A percentile compares a stretch with the other conserved stretches of the same genome.
Conservation (phyloP, 306 rosid species). For the Dryas alaskensis region DNA sequence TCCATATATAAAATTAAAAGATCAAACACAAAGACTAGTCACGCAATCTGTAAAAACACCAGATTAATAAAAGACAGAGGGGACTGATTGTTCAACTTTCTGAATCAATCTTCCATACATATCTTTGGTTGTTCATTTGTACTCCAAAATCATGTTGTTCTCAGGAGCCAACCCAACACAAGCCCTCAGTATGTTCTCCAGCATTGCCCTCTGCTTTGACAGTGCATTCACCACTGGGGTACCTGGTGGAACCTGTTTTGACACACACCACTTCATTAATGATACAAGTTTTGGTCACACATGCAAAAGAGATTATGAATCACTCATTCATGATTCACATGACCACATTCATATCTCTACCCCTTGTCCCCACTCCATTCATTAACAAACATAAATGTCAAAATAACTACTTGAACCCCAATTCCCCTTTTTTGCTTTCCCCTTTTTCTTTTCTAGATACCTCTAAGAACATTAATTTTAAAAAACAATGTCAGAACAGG, state of each 20-base stretch:
- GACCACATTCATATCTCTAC: not conserved
- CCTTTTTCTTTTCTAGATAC: not conserved
- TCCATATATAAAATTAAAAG: not conserved
- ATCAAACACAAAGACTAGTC: slow-evolving; percentile 18
- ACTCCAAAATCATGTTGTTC: slow-evolving; percentile 97
- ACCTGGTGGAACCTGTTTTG: slow-evolving; percentile 87
- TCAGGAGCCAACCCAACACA: slow-evolving; percentile 98
- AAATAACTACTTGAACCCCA: not conserved
- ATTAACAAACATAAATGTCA: not conserved
- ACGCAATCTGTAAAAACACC: slow-evolving; percentile 34
- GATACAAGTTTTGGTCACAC: not conserved
- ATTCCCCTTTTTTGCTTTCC: not conserved
- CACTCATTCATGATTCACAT: not conserved
- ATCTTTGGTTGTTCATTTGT: slow-evolving; percentile 61
- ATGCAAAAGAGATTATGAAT: not conserved
- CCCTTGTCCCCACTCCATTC: not conserved
- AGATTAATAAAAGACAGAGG: slow-evolving; percentile 2
- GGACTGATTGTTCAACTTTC: slow-evolving; percentile 8
- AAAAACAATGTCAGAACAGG: not conserved
- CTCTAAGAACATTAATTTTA: not conserved
- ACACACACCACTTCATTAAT: not conserved
- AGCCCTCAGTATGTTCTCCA: slow-evolving; percentile 93
- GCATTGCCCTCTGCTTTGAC: slow-evolving; percentile 97
- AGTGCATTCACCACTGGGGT: slow-evolving; percentile 98
- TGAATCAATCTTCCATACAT: slow-evolving; percentile 13